Conservation (phyloP, 176 grass and related monocot genomes). For the Saccharum spontaneum region DNA sequence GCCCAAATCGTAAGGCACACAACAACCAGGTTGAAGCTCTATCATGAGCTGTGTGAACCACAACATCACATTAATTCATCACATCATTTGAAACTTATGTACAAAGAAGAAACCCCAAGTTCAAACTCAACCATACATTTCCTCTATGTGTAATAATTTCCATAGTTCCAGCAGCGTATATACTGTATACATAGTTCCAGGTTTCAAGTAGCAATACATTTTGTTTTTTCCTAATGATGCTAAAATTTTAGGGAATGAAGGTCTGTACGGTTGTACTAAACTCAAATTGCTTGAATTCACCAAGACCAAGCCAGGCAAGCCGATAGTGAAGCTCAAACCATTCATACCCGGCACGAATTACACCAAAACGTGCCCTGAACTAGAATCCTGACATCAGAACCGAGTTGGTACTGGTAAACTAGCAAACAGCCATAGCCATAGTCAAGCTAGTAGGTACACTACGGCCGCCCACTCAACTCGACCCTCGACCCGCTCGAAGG, state of each 20-base stretch:
- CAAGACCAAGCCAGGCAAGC: background rate
- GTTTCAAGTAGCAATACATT: background rate
- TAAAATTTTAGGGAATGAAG: background rate
- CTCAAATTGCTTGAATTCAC: background rate
- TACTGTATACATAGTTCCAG: background rate
- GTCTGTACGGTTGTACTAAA: background rate
- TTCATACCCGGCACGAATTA: background rate
- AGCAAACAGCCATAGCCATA: background rate
- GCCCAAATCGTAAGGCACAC: background rate
- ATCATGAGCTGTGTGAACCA: background rate
- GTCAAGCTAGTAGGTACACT: background rate
- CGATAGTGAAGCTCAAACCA: background rate
- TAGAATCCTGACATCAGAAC: background rate
- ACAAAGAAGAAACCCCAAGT: background rate
- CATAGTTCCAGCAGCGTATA: background rate
- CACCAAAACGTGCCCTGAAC: background rate
- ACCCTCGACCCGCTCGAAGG: slow-evolving; percentile 26
- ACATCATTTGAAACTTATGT: background rate
- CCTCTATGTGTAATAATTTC: background rate
- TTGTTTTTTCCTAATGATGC: background rate
- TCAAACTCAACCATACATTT: background rate
- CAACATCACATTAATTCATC: too few species aligned
- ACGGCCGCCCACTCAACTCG: background rate
- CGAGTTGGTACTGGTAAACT: background rate
- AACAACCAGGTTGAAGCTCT: background rate